Evolutionary conservation across 2,329 filamentous ascomycete genomes (phyloP).

Genomic region (Apiospora kogelbergensis): DNA sequence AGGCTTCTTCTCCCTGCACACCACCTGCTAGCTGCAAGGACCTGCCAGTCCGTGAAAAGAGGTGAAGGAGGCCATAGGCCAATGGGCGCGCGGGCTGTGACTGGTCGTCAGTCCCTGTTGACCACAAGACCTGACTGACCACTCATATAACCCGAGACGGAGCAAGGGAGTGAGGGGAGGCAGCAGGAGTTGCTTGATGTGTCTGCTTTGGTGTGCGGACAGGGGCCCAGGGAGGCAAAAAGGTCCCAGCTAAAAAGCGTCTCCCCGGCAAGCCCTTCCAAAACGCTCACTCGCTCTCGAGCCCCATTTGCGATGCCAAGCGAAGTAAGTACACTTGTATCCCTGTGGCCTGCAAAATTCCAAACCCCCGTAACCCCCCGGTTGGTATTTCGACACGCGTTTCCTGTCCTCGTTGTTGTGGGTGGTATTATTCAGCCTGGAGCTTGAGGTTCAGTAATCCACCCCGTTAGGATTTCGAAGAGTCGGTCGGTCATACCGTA

Average conservation of each 20-base stretch:
- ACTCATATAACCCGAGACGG: slow-evolving; percentile 4
- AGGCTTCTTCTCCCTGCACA: too few species aligned
- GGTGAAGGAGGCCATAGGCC: neutral
- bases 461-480: neutral
- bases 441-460: neutral
- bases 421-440: neutral
- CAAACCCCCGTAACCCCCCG: too few species aligned
- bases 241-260: neutral
- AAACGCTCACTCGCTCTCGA: neutral
- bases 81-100: neutral
- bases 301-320: neutral
- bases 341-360: neutral
- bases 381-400: neutral
- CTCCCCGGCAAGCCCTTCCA: neutral
- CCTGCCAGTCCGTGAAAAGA: neutral
- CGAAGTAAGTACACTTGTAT: neutral
- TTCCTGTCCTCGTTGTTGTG: neutral
- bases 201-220: neutral
- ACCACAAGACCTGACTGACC: neutral
- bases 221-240: neutral
- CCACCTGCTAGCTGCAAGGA: neutral
- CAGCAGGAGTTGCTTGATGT: neutral
- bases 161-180: neutral
- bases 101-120: slow-evolving; percentile 2
- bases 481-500: slow-evolving; percentile 1